Evolutionary conservation across 495 filamentous ascomycete species (phyloP), one percentile per base, ranked within the genome.

Genomic region (Neurospora sp.): DNA sequence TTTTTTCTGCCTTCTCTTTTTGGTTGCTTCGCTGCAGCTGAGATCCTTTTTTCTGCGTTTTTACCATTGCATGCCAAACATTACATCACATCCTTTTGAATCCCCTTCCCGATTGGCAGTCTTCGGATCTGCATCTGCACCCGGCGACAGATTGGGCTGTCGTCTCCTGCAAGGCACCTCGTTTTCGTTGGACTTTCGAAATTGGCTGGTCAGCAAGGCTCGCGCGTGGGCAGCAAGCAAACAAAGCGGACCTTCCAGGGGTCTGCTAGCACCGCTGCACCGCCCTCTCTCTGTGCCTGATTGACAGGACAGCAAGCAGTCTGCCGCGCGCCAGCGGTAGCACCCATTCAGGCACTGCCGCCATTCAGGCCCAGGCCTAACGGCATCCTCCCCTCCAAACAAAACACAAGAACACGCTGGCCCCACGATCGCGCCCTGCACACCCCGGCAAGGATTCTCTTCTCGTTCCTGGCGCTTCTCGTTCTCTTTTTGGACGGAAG

Each of bases 21-120:
- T n/a, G 12, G 16, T 66, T 37, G 14, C 69, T 39, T 54, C 41
- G 18, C 23, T 37, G 74, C 74, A 73, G 70, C 74, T 62, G 71
- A 39, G 10, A 40, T 5, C 40, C 10, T 71, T 74, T 46, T 46
- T 74, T 39, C 70, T 49, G 70, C 40, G 49, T 39, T 60, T 49
- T 72, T 23, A 42, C 54, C 54, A 35, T 66, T 66, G 54, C 54
- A 66, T 66, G 54, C 27, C 54, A 66, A 66, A 66, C 54, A 66
- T 66, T 35, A 66, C 54, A 66, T 66, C 49, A 62, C 49, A 62
- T 7, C 23, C 20, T 23, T 31, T 12, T 35, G 54, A 35, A 66
- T 37, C 27, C 54, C 12, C 27, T 16, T 35, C 27, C 54, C 14
- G 12, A 66, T 66, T 66, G 54, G 54, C 54, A 66, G 54, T 66